phyloP scores from a whole-genome alignment of 306 rosid species.

The Styphnolobium japonicum region DNA sequence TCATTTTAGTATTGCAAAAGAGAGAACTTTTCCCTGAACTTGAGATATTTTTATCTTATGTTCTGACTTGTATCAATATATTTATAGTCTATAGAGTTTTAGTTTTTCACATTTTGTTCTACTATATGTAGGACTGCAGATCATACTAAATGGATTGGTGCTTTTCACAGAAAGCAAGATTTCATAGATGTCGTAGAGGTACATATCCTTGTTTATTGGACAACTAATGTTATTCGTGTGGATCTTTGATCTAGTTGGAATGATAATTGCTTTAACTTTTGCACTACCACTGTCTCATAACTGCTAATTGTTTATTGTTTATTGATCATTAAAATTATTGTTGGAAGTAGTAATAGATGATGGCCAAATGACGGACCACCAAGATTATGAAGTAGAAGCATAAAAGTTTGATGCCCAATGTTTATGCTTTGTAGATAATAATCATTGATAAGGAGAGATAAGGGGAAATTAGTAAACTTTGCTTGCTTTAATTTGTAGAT shows the following conservation, averaged over 20 bases:
- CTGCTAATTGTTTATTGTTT: not conserved
- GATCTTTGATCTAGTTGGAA: not conserved
- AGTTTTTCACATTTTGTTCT: conserved; percentile 9
- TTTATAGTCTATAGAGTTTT: not conserved
- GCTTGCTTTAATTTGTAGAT: too few species aligned
- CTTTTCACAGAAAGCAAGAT: conserved; percentile 53
- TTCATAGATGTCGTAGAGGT: conserved; percentile 60
- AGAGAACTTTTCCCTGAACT: not conserved
- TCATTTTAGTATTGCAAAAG: not conserved
- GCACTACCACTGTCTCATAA: not conserved
- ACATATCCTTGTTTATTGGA: conserved; percentile 20
- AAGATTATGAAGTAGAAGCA: not conserved
- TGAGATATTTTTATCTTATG: not conserved
- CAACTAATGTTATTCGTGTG: not conserved
- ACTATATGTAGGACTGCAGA: conserved; percentile 45
- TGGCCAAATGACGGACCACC: not conserved
- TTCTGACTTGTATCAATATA: not conserved
- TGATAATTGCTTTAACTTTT: not conserved
- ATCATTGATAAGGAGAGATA: not conserved
- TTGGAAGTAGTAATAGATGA: not conserved
- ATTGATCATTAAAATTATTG: not conserved
- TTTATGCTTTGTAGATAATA: not conserved
- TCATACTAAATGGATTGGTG: conserved; percentile 59
- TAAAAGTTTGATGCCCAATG: not conserved
- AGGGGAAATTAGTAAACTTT: not conserved